Evolutionary conservation across 306 rosid species (phyloP), one percentile per base, ranked within the genome.

Genomic region (Citrullus colocynthis): DNA sequence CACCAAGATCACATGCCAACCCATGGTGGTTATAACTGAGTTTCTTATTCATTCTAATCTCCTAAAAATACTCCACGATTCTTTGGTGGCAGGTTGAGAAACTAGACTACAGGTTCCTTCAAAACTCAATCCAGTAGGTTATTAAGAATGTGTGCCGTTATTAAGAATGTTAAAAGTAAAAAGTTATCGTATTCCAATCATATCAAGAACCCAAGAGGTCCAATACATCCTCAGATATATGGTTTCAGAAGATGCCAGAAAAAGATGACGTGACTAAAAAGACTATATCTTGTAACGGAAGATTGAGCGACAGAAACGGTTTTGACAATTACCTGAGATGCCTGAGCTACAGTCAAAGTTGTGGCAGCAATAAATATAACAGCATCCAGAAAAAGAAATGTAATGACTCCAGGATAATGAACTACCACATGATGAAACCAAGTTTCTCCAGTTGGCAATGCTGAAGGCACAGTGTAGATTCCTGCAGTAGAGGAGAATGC

Each of bases 261-360:
- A 36, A 45, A 34, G 71, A 34, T 16, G 24, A n/a, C 13, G 7
- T 51, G 0, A 16, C 73, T 39, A 39, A 18, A 21, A 65, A 18
- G 20, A 67, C 32, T 42, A 67, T 58, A 74, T 70, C 45, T 63
- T 78, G 75, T 60, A 4, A 37, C 14, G 70, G 41, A 59, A 66
- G 48, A 67, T 37, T 67, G 58, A 48, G 79, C 42, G 15, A 64
- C 32, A 76, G 36, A 42, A 24, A 12, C 37, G 76, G 85, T 80
- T 82, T 79, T 71, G 54, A 54, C 69, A 84, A 77, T 82, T 83
- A 92, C 98, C 98, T 89, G 87, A 73, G 88, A 82, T 28, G 92
- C 86, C 82, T 95, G 98, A 57, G 90, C 90, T 18, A 15, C 49
- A 0, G 91, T 88, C 81, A 95, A 87, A 82, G 91, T 85, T n/a